Evolutionary conservation across 2,329 filamentous ascomycete genomes (phyloP), one percentile per base, ranked within the genome.

Genomic region (Alternaria sp.): DNA sequence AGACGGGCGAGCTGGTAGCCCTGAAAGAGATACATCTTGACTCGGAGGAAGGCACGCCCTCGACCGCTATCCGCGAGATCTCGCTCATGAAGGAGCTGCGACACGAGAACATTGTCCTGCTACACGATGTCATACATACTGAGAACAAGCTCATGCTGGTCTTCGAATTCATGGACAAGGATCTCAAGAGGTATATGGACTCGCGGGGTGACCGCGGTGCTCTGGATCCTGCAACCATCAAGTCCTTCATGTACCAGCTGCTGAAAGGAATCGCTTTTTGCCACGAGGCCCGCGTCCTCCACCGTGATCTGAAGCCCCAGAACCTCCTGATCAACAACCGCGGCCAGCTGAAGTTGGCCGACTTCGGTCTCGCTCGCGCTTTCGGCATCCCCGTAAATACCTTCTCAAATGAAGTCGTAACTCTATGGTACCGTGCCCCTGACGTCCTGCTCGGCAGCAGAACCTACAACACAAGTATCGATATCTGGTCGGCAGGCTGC

Each of bases 91-190:
- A 99, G 82, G 95, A 99, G 81, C 87, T 99, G 68, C 98, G 98
- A 81, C 95, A 99, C 81, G 94, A 97, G 79, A 98, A 97, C 77
- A 98, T 99, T 68, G 94, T 99, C 72, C 92, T 91, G 60, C 89
- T 99, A 5, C 93, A 98, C 85, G 95, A 99, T 85, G 95, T 99
- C 57, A 98, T 99, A 74, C 95, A 99, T 81, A 99, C 95, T 59
- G 95, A 99, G 84, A 99, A 98, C 82, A 99, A 99, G 80, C 88
- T 99, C 59, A 99, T 99, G 95, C 89, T 99, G 41, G 95, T 99
- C 9, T 99, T 99, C 72, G 95, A 99, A 80, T 97, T 90, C 81
- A 97, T 99, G 94, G 95, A 99, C 81, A 93, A 94, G 77, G 95
- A 99, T 75, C 83, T 99, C 11, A 99, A 99, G 84, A 93, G 96